phyloP scores from a whole-genome alignment of 805 yeast species.

The Candida argentea region DNA sequence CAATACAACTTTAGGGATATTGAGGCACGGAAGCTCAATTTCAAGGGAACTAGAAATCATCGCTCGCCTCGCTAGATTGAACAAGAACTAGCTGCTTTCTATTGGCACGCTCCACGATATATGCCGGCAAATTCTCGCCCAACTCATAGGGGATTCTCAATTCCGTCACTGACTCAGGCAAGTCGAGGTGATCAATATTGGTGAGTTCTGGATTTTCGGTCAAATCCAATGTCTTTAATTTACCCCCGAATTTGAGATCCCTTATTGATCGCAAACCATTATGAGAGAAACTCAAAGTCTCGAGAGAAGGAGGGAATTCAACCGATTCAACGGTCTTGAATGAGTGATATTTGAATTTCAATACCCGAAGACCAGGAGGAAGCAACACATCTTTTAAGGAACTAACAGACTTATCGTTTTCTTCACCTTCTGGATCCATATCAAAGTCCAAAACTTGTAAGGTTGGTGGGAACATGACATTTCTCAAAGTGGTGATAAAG shows the following conservation, averaged over 20 bases:
- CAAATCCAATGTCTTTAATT: slow-evolving; percentile 23
- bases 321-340: slow-evolving; percentile 27
- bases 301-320: slow-evolving; percentile 27
- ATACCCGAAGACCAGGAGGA: slow-evolving; percentile 24
- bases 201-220: slow-evolving; percentile 33
- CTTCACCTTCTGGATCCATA: slow-evolving; percentile 31
- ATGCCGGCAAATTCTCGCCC: slow-evolving; percentile 24
- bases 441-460: slow-evolving; percentile 31
- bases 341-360: slow-evolving; percentile 29
- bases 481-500: slow-evolving; percentile 33
- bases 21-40: no score
- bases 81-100: slow-evolving; percentile 19
- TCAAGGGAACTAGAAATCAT: slow-evolving; percentile 7
- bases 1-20: no score
- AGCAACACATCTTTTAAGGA: slow-evolving; percentile 31
- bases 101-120: slow-evolving; percentile 31
- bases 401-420: slow-evolving; percentile 31
- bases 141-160: slow-evolving; percentile 25
- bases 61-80: slow-evolving; percentile 20
- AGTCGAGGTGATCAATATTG: slow-evolving; percentile 24
- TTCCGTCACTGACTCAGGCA: slow-evolving; percentile 30
- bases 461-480: slow-evolving; percentile 29
- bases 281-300: slow-evolving; percentile 23
- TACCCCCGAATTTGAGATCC: slow-evolving; percentile 26
- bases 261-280: slow-evolving; percentile 29